Conservation (phyloP, 2,329 filamentous ascomycete species). For the Claviceps cyperi region DNA sequence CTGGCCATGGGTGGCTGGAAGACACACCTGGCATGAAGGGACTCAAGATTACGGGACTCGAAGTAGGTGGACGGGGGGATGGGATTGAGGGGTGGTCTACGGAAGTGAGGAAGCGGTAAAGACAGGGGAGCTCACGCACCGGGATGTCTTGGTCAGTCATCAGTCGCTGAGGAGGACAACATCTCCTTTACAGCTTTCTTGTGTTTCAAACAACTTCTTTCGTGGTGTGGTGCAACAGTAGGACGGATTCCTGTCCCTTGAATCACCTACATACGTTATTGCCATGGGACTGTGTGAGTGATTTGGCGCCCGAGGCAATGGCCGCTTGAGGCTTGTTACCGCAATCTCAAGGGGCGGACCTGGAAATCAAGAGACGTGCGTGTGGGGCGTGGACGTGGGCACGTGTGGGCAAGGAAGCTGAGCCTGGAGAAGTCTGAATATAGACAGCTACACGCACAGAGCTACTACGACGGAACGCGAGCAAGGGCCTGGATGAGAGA, state of each 20-base stretch:
- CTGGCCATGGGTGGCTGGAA: constrained; percentile 66
- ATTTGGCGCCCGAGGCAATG: background rate
- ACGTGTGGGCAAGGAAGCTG: background rate
- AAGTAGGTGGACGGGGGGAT: constrained; percentile 71
- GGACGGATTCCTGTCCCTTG: background rate
- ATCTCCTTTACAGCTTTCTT: background rate
- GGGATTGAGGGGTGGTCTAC: constrained; percentile 88
- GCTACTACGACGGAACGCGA: background rate
- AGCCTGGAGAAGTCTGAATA: background rate
- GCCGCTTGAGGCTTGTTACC: background rate
- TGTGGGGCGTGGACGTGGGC: background rate
- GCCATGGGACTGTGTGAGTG: background rate
- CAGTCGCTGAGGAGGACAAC: background rate
- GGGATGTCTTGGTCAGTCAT: background rate
- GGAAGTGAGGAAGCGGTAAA: constrained; percentile 71
- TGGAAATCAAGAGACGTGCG: background rate
- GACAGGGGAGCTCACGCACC: constrained; percentile 7
- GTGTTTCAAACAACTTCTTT: background rate
- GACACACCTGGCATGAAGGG: constrained; percentile 82
- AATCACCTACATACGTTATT: background rate
- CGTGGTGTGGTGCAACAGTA: background rate
- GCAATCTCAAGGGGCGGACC: background rate
- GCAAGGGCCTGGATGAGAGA: background rate
- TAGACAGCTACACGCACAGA: no score
- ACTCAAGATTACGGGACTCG: constrained; percentile 55